Evolutionary conservation across 306 rosid species (phyloP).

Genomic region (cucumber (Cucumis sativus)): Cucumber_9930_V3 NC_026659.2:18034501-18035000

Average conservation of each 20-base stretch:
- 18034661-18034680: not conserved
- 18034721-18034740: slow-evolving; percentile 25
- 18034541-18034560: slow-evolving; percentile 10
- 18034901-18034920: not conserved
- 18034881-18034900: not conserved
- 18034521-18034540: not conserved
- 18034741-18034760: not conserved
- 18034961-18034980: not conserved
- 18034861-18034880: not conserved
- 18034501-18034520: slow-evolving; percentile 11
- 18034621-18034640: slow-evolving; percentile 37
- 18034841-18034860: not conserved
- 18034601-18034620: slow-evolving; percentile 24
- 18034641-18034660: not conserved
- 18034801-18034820: not conserved
- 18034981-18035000: not conserved
- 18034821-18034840: not conserved
- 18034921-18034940: not conserved
- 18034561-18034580: slow-evolving; percentile 19
- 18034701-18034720: not conserved
- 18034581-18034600: slow-evolving; percentile 33
- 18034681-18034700: not conserved
- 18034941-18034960: not conserved
- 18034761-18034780: not conserved
- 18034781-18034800: not conserved